Percentiles rank a stretch among this genome's conserved stretches.
These are phyloP conservation scores for Curvularia spicifera DNA, from an alignment of 2,329 filamentous ascomycete genomes.

Conservation along the genomic window DNA sequence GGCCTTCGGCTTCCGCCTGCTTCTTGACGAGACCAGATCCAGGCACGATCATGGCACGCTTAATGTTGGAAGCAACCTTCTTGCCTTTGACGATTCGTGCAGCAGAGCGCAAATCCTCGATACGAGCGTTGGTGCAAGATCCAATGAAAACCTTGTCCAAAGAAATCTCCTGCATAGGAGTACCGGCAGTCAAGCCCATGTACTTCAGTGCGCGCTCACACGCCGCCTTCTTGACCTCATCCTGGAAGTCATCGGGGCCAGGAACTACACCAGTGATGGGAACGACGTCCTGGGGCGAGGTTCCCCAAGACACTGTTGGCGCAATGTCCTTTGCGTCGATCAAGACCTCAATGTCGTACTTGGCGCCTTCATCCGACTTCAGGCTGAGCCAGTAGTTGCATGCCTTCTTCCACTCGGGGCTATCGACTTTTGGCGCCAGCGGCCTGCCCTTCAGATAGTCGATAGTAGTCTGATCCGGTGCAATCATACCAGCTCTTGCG, in stretches of 20 bases:
- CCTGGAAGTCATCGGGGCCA: conserved; percentile 83
- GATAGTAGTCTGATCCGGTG: conserved; percentile 91
- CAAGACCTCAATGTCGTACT: conserved; percentile 87
- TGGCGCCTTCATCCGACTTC: conserved; percentile 84
- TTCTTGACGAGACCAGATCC: conserved; percentile 94
- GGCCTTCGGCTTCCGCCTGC: conserved; percentile 87
- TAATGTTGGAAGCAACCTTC: conserved; percentile 86
- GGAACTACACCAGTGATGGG: conserved; percentile 92
- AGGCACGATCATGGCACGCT: conserved; percentile 94
- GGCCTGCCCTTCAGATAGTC: conserved; percentile 93
- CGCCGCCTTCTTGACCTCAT: conserved; percentile 78
- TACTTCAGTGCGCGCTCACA: conserved; percentile 88
- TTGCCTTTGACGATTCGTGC: conserved; percentile 85
- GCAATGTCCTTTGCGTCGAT: conserved; percentile 92
- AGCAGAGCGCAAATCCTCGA: conserved; percentile 91
- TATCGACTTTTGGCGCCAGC: conserved; percentile 82
- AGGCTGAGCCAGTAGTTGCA: conserved; percentile 86
- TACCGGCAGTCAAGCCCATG: conserved; percentile 90
- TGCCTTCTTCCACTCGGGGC: conserved; percentile 88
- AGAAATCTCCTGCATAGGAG: conserved; percentile 86
- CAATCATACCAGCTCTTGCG: conserved; percentile 94
- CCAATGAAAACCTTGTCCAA: conserved; percentile 98
- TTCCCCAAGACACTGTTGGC: conserved; percentile 96
- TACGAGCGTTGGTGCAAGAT: conserved; percentile 95
- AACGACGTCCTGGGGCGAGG: conserved; percentile 94